These are phyloP conservation scores for Elymus sibiricus DNA, from an alignment of 176 grass and related monocot genomes.

Conservation along the genomic window DNA sequence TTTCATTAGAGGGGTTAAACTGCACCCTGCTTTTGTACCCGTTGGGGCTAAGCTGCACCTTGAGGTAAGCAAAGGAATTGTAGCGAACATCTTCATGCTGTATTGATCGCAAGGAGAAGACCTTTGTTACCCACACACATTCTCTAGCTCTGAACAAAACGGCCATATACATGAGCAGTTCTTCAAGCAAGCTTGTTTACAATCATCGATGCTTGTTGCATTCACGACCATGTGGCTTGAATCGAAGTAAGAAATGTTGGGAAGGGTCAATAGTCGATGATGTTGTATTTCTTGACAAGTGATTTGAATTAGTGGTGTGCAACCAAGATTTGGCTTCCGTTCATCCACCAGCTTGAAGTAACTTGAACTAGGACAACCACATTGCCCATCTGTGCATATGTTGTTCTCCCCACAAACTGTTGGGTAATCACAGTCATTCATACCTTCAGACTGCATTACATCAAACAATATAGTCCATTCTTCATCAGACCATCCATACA, in stretches of 20 bases:
- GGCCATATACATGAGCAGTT: neutral
- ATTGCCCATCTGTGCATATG: neutral
- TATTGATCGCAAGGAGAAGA: neutral
- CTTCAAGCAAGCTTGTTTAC: neutral
- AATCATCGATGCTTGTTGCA: neutral
- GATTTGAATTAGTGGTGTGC: neutral
- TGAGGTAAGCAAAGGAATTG: neutral
- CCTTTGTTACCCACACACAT: neutral
- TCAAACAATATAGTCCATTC: neutral
- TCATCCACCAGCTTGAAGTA: neutral
- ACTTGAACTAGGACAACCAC: neutral
- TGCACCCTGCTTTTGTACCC: neutral
- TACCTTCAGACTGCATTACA: neutral
- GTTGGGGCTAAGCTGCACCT: neutral
- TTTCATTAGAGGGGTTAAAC: neutral
- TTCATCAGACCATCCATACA: neutral
- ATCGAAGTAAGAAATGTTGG: neutral
- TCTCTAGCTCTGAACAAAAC: neutral
- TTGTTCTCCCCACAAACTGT: neutral
- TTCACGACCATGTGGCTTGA: neutral
- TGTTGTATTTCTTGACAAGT: neutral
- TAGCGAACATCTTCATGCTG: neutral
- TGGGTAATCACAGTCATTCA: neutral
- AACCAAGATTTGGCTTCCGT: neutral
- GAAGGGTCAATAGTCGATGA: neutral